phyloP scores from a whole-genome alignment of 2,329 filamentous ascomycete genomes.

The Tolypocladium tundrense region DNA sequence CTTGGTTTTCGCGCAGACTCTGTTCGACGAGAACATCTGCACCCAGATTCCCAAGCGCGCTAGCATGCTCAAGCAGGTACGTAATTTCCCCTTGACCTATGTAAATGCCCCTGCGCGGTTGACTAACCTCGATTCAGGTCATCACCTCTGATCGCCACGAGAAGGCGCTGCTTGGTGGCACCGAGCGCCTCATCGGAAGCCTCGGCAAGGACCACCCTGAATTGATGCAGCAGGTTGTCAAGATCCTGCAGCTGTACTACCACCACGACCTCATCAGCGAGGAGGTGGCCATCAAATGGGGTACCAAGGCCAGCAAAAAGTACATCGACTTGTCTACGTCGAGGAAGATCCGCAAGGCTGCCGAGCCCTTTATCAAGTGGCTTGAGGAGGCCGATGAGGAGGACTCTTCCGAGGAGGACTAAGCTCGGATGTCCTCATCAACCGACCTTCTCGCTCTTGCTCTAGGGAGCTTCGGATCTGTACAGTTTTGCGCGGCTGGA shows the following conservation, averaged over 20 bases:
- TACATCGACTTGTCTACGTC: constrained; percentile 83
- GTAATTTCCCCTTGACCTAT: constrained; percentile 12
- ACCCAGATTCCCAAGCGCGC: constrained; percentile 80
- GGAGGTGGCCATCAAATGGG: constrained; percentile 84
- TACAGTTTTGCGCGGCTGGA: background rate
- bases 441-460: background rate
- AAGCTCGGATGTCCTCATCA: background rate
- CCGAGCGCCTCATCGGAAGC: constrained; percentile 75
- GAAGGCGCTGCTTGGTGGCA: constrained; percentile 89
- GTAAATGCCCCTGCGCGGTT: background rate
- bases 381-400: constrained; percentile 78
- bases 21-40: constrained; percentile 85
- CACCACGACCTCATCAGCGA: constrained; percentile 82
- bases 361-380: constrained; percentile 90
- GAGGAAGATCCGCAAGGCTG: constrained; percentile 92
- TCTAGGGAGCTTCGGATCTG: background rate
- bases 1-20: constrained; percentile 80
- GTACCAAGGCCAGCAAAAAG: constrained; percentile 93
- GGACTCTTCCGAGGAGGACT: constrained; percentile 47
- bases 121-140: constrained; percentile 4
- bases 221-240: constrained; percentile 64
- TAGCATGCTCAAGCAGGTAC: constrained; percentile 77
- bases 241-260: constrained; percentile 84
- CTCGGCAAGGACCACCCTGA: constrained; percentile 69
- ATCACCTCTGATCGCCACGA: constrained; percentile 87